Conservation (phyloP, 2,329 filamentous ascomycete genomes). For the Aspergillus terreus region DNA sequence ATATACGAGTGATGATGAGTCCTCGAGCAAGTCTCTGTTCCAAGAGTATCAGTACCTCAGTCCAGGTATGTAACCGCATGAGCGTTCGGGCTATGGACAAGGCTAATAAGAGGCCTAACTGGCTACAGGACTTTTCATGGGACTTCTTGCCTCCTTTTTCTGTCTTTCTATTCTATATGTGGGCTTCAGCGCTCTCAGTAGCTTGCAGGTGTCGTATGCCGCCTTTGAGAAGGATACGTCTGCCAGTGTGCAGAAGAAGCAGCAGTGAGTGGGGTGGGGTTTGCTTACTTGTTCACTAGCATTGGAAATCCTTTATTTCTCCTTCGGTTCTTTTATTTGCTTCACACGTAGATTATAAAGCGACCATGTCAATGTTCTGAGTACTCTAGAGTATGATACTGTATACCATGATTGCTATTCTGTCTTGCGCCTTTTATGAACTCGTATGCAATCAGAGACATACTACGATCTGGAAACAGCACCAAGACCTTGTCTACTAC, state of each 20-base stretch:
- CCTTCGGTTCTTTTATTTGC: slow-evolving; percentile 4
- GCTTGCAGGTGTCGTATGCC: slow-evolving; percentile 84
- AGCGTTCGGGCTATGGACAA: background rate
- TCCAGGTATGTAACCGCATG: slow-evolving; percentile 58
- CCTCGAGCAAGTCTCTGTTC: slow-evolving; percentile 54
- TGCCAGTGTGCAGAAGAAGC: slow-evolving; percentile 78
- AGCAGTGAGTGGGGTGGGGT: slow-evolving; percentile 47
- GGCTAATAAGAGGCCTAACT: slow-evolving; percentile 2
- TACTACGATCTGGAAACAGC: too few relatives aligned
- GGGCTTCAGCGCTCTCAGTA: slow-evolving; percentile 70
- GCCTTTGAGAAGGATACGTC: slow-evolving; percentile 97
- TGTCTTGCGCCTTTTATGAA: background rate
- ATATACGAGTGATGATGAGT: slow-evolving; percentile 31
- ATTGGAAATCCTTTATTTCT: slow-evolving; percentile 1
- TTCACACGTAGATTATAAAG: background rate
- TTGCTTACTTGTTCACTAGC: background rate
- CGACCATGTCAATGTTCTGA: background rate
- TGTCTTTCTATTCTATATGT: slow-evolving; percentile 75
- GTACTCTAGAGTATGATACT: background rate
- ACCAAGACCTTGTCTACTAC: too few relatives aligned
- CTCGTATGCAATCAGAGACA: background rate
- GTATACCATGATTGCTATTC: background rate
- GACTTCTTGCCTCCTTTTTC: slow-evolving; percentile 65
- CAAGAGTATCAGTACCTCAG: slow-evolving; percentile 94
- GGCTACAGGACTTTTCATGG: slow-evolving; percentile 78